Conservation (phyloP, 2,329 filamentous ascomycete species). For the Diaporthe vexans region DNA sequence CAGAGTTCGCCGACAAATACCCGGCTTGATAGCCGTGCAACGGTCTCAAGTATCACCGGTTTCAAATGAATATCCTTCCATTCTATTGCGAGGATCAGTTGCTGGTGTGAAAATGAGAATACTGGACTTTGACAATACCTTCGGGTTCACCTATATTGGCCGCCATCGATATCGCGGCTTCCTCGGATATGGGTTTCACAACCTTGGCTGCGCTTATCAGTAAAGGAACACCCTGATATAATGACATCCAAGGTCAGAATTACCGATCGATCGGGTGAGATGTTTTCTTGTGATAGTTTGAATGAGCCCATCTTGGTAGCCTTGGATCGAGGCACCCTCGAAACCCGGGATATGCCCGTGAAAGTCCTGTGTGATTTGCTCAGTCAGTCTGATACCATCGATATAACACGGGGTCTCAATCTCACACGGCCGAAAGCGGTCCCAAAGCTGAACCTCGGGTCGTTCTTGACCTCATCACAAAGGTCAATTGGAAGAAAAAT, state of each 20-base stretch:
- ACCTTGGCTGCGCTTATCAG: background rate
- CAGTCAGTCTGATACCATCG: background rate
- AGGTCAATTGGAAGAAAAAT: background rate
- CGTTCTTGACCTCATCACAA: conserved; percentile 2
- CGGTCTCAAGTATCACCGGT: background rate
- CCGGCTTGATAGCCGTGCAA: background rate
- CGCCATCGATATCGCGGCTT: background rate
- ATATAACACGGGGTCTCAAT: no score
- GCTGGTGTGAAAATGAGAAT: no score
- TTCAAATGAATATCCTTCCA: background rate
- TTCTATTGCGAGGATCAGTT: background rate
- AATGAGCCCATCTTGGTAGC: conserved; percentile 2
- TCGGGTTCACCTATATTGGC: background rate
- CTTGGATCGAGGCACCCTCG: background rate
- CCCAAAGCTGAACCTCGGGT: background rate
- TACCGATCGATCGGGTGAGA: background rate
- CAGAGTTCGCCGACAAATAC: background rate
- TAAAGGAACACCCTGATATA: no score
- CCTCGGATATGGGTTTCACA: background rate
- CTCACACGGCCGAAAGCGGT: background rate
- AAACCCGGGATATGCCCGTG: background rate
- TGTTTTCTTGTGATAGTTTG: conserved; percentile 13
- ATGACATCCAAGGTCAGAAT: no score
- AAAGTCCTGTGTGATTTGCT: background rate
- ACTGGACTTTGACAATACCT: background rate